Conservation (phyloP, 2,329 filamentous ascomycete genomes). For the Myriosclerotinia scirpicola region DNA sequence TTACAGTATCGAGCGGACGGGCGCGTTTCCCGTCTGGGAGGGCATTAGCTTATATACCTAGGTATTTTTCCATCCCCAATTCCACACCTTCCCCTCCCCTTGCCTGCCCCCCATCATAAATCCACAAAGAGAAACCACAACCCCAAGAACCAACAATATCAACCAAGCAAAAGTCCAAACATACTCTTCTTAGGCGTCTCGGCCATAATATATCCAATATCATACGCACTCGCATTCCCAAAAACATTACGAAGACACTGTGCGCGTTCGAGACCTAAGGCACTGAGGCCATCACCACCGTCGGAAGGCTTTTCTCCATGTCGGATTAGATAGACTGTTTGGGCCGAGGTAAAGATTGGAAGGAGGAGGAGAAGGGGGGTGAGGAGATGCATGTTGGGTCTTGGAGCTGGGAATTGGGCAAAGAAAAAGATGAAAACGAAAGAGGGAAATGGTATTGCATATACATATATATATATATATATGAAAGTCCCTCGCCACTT, state of each 20-base stretch:
- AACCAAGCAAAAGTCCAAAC: constrained; percentile 6
- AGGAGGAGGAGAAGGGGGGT: not conserved
- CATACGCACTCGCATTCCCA: constrained; percentile 50
- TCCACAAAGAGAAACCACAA: too few species aligned
- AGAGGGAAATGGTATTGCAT: not conserved
- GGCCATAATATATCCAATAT: constrained; percentile 60
- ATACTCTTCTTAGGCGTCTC: constrained; percentile 51
- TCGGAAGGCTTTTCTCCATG: constrained; percentile 61
- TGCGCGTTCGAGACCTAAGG: constrained; percentile 54
- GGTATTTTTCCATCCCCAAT: not conserved
- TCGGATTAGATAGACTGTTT: constrained; percentile 61
- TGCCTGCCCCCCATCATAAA: not conserved
- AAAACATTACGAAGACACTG: constrained; percentile 61
- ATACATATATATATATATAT: too few species aligned
- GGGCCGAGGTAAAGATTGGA: constrained; percentile 18
- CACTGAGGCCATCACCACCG: constrained; percentile 50
- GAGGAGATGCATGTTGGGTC: not conserved
- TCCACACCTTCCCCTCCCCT: not conserved
- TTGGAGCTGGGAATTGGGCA: too few species aligned
- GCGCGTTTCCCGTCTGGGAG: constrained; percentile 50
- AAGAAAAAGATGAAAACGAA: too few species aligned
- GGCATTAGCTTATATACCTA: too few species aligned
- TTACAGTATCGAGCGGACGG: constrained; percentile 57
- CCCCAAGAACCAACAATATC: too few species aligned
- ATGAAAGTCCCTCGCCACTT: too few species aligned